Base-by-base conservation (phyloP, 2,329 filamentous ascomycete genomes). In the Trichoderma arundinaceum region DNA sequence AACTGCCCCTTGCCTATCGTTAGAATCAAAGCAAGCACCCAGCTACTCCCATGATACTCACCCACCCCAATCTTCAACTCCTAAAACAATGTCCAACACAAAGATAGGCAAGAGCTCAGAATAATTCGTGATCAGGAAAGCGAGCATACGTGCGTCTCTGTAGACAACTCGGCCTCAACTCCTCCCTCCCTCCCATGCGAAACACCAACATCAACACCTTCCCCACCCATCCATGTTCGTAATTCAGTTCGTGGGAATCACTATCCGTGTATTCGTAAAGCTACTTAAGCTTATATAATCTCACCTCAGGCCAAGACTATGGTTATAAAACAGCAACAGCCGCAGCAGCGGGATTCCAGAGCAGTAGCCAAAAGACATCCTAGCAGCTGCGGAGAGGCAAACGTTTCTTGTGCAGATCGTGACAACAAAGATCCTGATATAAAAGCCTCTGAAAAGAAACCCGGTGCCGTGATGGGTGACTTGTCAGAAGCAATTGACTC, bases 291-390 rank as follows among this genome's bases (percentile, higher is more conserved):
- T 1, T 3, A 17, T 51, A 60, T 28, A 28, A 4, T 3, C 4
- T 0, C 8, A 2, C 2, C 17, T 12, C 19, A 9, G 6, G 13
- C 0, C 1, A 5, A 41, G 8, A 8, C 8, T 6, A 13, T n/a
- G 0, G 12, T 15, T 1, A 19, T 17, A 19, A n/a, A 41, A 2
- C 19, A 41, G 19, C 5, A 19, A 10, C 7, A 3, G 10, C 43
- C 22, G 17, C 1, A 28, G 1, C 38, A 32, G 35, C 22, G 22
- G 4, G 4, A 4, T 28, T 28, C 2, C 22, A 28, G 22, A 28
- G 22, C 22, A 28, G 22, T 4, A 28, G 22, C 22, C 22, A 28
- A 28, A 28, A 28, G 22, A 28, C 2, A 28, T 4, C 22, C 22
- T 28, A 28, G 22, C 4, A 28, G 4, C 22, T 28, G 22, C 3